A percentile compares a stretch with the other conserved stretches of the same genome.
phyloP scores from a whole-genome alignment of 2,329 filamentous ascomycete species.

The Sarocladiaceae sp. region DNA sequence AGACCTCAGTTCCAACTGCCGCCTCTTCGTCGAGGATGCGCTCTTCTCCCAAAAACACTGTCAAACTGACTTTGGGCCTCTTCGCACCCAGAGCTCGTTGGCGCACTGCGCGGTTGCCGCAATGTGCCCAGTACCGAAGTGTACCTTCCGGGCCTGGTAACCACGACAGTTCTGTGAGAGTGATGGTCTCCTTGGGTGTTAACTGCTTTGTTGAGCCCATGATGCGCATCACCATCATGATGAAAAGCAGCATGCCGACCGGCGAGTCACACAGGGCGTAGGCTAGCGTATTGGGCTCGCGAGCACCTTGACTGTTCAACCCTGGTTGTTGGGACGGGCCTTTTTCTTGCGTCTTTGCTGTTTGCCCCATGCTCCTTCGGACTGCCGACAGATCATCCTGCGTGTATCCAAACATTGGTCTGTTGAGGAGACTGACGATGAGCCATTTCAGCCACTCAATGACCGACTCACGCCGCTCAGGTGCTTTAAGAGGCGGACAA shows the following conservation, averaged over 20 bases:
- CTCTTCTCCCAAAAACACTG: slow-evolving; percentile 38
- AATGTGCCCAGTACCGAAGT: slow-evolving; percentile 49
- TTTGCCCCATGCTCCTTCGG: neutral
- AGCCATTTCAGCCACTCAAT: slow-evolving; percentile 50
- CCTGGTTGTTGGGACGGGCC: slow-evolving; percentile 19
- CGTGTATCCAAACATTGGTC: slow-evolving; percentile 49
- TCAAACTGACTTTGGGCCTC: slow-evolving; percentile 38
- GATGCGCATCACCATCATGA: slow-evolving; percentile 40
- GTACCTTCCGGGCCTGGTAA: slow-evolving; percentile 58
- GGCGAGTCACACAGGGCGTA: slow-evolving; percentile 59
- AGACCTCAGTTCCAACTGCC: neutral
- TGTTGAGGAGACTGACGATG: slow-evolving; percentile 42
- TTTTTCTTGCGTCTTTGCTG: slow-evolving; percentile 11
- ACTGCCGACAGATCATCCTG: slow-evolving; percentile 42
- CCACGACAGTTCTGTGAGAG: slow-evolving; percentile 57
- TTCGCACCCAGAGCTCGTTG: slow-evolving; percentile 14
- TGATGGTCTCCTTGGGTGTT: slow-evolving; percentile 48
- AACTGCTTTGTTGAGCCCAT: slow-evolving; percentile 35
- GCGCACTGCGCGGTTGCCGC: slow-evolving; percentile 25
- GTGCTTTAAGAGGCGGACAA: slow-evolving; percentile 46
- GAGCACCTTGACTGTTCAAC: slow-evolving; percentile 22
- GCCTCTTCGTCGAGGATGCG: slow-evolving; percentile 9
- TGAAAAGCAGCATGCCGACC: slow-evolving; percentile 48
- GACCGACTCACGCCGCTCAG: slow-evolving; percentile 36
- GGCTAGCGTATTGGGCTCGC: slow-evolving; percentile 48